phyloP scores from a whole-genome alignment of 257 asterid genomes.

The Jaltomata sinuosa region DNA sequence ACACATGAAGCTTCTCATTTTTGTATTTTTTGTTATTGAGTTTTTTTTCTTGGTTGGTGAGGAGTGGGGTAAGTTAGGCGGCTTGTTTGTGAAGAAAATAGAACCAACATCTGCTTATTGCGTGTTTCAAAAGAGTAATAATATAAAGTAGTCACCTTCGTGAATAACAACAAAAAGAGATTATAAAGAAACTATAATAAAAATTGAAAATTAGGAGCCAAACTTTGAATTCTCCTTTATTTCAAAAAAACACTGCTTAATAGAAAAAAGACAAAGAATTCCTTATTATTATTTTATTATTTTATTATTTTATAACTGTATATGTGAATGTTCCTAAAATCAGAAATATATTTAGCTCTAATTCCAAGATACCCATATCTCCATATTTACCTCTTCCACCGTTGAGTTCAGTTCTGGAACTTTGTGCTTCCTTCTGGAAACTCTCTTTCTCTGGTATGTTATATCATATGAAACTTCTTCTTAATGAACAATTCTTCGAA shows the following conservation, averaged over 20 bases:
- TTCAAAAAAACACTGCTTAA: not conserved
- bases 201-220: not conserved
- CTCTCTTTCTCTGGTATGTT: not conserved
- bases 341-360: not conserved
- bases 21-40: not conserved
- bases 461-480: not conserved
- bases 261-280: not conserved
- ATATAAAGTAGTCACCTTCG: not conserved
- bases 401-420: not conserved
- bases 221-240: not conserved
- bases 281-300: not conserved
- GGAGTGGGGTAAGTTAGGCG: constrained; percentile 5
- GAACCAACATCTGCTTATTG: not conserved
- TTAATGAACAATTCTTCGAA: not conserved
- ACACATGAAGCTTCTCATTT: not conserved
- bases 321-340: not conserved
- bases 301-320: too few relatives aligned
- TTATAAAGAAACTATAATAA: not conserved
- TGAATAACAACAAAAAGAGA: not conserved
- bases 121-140: constrained; percentile 3
- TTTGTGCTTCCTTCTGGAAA: not conserved
- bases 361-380: not conserved
- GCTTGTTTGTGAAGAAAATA: constrained; percentile 1
- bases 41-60: not conserved
- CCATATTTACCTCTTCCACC: not conserved